Base-by-base conservation (phyloP, 495 filamentous ascomycete genomes). In the Usnea hakonensis region DNA sequence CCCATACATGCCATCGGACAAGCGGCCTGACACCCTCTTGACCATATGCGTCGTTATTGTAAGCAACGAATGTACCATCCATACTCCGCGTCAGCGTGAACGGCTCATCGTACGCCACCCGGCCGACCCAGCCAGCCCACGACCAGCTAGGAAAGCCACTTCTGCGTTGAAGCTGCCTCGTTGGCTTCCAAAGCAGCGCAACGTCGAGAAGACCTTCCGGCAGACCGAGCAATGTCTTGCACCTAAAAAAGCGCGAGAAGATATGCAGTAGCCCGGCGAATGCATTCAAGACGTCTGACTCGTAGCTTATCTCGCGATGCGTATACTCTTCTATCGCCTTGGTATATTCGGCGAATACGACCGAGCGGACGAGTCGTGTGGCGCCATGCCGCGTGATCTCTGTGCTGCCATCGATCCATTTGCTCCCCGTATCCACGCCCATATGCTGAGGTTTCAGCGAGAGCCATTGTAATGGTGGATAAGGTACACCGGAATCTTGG, bases 51-150 rank as follows among this genome's bases (percentile, higher is more conserved):
- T 57, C 54, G 11, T 17, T 35, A n/a, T 35, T n/a, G 54, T 37
- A 57, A 40, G 11, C 10, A 35, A 38, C 32, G 19, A 57, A 57
- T 37, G 35, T 37, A 35, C 54, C 54, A 28, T 38, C 54, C 16
- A 37, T 57, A 17, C 21, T 57, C 54, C 54, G 33, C n/a, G 35
- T 40, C 19, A 57, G 8, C 54, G n/a, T 57, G 54, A 57, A 57
- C 35, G 32, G 54, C 54, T 37, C 54, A 40, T 57, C 43, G 48
- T 62, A 55, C 32, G 40, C 59, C 21, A 62, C 46, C 9, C 59
- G 41, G 41, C 59, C 59, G 36, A 36, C 35, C 59, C 59, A 62
- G 41, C 59, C 59, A n/a, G 48, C 21, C 59, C 59, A 62, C n/a
- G 38, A 50, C 59, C 59, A 62, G 40, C 38, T 55, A 23, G 59